These are phyloP conservation scores for Annulohypoxylon truncatum DNA, from an alignment of 2,329 filamentous ascomycete genomes.

Conservation along the genomic window DNA sequence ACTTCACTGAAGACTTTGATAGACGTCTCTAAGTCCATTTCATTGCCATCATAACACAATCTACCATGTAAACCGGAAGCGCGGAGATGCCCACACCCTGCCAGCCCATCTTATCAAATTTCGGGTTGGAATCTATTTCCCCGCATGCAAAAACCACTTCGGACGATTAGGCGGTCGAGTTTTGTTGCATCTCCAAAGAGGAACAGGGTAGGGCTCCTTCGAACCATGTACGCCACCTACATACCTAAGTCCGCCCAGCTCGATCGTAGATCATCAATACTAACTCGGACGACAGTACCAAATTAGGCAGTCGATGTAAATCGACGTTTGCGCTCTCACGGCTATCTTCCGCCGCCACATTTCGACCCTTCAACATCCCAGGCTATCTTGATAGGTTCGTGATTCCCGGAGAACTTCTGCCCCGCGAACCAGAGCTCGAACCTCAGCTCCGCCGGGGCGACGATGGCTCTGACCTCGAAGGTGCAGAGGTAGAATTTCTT, in stretches of 20 bases:
- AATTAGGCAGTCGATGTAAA: not conserved
- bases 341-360: slow-evolving; percentile 13
- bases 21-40: not conserved
- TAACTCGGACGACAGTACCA: not conserved
- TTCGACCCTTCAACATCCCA: slow-evolving; percentile 51
- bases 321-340: no score
- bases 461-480: slow-evolving; percentile 65
- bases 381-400: slow-evolving; percentile 53
- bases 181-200: not conserved
- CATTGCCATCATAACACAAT: not conserved
- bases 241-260: not conserved
- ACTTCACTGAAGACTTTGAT: not conserved
- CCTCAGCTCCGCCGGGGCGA: slow-evolving; percentile 65
- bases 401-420: slow-evolving; percentile 54
- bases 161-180: not conserved
- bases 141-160: not conserved
- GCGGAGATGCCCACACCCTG: not conserved
- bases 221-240: not conserved
- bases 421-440: slow-evolving; percentile 60
- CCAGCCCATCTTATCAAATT: slow-evolving; percentile 5
- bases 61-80: not conserved
- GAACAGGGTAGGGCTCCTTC: not conserved
- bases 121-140: not conserved
- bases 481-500: slow-evolving; percentile 55
- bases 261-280: not conserved